These are phyloP conservation scores for Thoreauomyces humboldtii DNA, from an alignment of 192 early-diverging fungal species.

Conservation along the genomic window DNA sequence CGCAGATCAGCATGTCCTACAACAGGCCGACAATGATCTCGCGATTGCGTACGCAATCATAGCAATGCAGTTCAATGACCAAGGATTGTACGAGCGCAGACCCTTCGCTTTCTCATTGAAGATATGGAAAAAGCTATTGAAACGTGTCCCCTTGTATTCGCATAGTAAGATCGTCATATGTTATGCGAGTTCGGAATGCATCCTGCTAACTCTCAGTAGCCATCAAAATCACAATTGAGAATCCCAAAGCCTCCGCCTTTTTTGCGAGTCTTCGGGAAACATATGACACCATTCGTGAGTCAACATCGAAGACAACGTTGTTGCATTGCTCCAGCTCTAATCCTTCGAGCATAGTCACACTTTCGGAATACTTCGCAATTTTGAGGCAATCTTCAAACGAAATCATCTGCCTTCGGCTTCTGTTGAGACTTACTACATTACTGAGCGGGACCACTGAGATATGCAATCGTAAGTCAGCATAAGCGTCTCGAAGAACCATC, in stretches of 20 bases:
- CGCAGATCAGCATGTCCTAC: slow-evolving; percentile 12
- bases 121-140: slow-evolving; percentile 59
- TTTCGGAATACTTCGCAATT: slow-evolving; percentile 62
- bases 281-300: slow-evolving; percentile 48
- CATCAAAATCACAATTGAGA: slow-evolving; percentile 23
- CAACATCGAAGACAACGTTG: too few species aligned
- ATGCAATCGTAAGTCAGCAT: too few species aligned
- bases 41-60: slow-evolving; percentile 60
- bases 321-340: too few species aligned
- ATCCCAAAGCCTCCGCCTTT: slow-evolving; percentile 19
- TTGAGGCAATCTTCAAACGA: slow-evolving; percentile 53
- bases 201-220: slow-evolving; percentile 4
- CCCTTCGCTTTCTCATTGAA: slow-evolving; percentile 55
- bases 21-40: slow-evolving; percentile 43
- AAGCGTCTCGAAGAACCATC: too few species aligned
- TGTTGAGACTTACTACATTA: slow-evolving; percentile 58
- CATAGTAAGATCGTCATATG: neutral
- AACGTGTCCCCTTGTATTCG: slow-evolving; percentile 36
- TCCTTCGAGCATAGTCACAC: too few species aligned
- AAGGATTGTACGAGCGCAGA: slow-evolving; percentile 23
- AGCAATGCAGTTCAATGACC: slow-evolving; percentile 48
- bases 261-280: slow-evolving; percentile 52
- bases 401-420: slow-evolving; percentile 52
- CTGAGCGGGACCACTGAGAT: too few species aligned
- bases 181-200: slow-evolving; percentile 5